Conservation (phyloP, 2,329 filamentous ascomycete species). For the Cryphonectria japonica region DNA sequence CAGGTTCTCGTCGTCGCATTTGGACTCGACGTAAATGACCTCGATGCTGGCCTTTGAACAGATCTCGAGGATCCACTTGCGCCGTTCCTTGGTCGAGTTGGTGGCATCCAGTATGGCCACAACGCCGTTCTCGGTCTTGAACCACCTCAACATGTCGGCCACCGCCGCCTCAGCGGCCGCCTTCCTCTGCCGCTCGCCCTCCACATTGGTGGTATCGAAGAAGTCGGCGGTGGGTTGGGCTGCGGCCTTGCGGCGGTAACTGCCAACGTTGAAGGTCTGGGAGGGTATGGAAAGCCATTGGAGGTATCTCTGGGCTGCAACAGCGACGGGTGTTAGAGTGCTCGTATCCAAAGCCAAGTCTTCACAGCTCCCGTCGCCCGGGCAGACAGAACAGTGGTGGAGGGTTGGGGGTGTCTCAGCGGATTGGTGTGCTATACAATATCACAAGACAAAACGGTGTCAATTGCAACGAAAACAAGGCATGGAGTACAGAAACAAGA, state of each 20-base stretch:
- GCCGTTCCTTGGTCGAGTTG: conserved; percentile 88
- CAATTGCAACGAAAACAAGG: conserved; percentile 10
- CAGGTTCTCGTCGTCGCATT: conserved; percentile 92
- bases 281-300: conserved; percentile 95
- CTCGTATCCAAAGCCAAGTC: conserved; percentile 25
- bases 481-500: background rate
- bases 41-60: conserved; percentile 79
- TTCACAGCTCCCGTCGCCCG: conserved; percentile 18
- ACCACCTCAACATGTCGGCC: conserved; percentile 93
- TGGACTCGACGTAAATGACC: conserved; percentile 94
- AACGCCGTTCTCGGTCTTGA: conserved; percentile 71
- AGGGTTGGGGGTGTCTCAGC: conserved; percentile 26
- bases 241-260: conserved; percentile 86
- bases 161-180: conserved; percentile 92
- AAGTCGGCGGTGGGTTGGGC: conserved; percentile 92
- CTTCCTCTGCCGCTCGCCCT: conserved; percentile 86
- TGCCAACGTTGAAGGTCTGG: conserved; percentile 96
- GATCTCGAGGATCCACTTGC: conserved; percentile 86
- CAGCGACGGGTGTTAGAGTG: conserved; percentile 30
- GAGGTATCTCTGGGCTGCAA: conserved; percentile 83
- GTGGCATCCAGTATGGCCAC: conserved; percentile 96
- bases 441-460: conserved; percentile 15
- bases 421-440: conserved; percentile 25
- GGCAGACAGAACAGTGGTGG: conserved; percentile 16
- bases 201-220: conserved; percentile 87